These are phyloP conservation scores for Tricholoma flavovirens DNA, from an alignment of 768 basidiomycete species.

Conservation along the genomic window DNA sequence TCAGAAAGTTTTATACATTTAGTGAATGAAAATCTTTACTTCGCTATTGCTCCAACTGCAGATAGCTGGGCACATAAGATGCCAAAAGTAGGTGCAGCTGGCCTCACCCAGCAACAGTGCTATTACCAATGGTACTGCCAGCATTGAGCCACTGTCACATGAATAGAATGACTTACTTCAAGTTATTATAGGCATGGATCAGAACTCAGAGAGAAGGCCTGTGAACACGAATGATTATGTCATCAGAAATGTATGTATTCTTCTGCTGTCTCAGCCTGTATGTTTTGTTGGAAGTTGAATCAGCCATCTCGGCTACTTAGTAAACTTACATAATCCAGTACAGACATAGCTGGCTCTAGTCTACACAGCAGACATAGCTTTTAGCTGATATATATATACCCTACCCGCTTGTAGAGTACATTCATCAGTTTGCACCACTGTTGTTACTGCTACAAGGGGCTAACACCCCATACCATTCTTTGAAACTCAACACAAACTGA, in stretches of 20 bases:
- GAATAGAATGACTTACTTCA: neutral
- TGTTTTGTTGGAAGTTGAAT: no score
- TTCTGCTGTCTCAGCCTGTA: no score
- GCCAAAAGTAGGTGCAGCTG: neutral
- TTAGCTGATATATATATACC: no score
- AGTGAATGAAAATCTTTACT: neutral
- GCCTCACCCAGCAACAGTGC: neutral
- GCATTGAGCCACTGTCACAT: neutral
- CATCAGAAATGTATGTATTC: neutral
- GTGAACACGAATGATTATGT: neutral
- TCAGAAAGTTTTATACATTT: neutral
- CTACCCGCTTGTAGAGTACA: no score
- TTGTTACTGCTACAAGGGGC: no score
- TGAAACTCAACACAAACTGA: no score
- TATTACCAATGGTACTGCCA: constrained; percentile 2
- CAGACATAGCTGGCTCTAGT: no score
- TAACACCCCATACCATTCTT: no score
- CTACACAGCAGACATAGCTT: no score
- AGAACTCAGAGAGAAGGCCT: neutral
- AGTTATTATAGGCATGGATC: neutral
- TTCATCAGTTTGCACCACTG: no score
- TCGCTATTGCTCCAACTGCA: neutral
- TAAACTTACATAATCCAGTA: no score
- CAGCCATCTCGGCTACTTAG: no score
- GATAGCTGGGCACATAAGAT: neutral